Percentiles rank a stretch among this genome's conserved stretches.
Evolutionary conservation across 1,284 basidiomycete genomes (phyloP).

Genomic region (Apiotrichum akiyoshidainum): DNA sequence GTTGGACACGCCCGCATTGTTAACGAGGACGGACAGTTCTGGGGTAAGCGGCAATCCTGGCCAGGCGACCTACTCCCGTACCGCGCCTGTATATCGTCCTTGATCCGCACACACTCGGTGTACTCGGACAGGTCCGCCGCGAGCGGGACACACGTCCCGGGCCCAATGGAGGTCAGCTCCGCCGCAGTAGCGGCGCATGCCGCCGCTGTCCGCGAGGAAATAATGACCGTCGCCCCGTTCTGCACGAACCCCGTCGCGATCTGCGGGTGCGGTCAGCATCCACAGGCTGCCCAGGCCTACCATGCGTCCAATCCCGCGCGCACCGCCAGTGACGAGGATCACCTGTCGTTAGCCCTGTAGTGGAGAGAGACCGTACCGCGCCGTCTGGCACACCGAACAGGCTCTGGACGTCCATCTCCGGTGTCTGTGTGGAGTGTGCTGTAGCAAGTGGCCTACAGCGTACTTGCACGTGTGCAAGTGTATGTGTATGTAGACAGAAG

Average conservation of each 20-base stretch:
- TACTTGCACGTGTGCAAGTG: too few relatives aligned
- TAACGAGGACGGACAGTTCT: conserved; percentile 58
- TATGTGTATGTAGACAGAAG: too few relatives aligned
- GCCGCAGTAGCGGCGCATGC: conserved; percentile 39
- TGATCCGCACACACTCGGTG: conserved; percentile 57
- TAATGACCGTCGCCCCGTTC: conserved; percentile 49
- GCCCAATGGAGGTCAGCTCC: conserved; percentile 57
- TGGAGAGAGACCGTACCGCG: too few relatives aligned
- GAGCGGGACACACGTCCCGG: conserved; percentile 57
- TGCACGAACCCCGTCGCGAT: conserved; percentile 38
- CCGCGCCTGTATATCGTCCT: conserved; percentile 52
- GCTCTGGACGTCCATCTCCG: too few relatives aligned
- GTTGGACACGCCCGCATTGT: conserved; percentile 68
- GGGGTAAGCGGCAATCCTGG: too few relatives aligned
- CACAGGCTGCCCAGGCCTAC: background rate
- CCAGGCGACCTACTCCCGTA: conserved; percentile 50
- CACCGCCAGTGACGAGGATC: background rate
- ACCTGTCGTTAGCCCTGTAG: background rate
- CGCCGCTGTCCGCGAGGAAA: conserved; percentile 40
- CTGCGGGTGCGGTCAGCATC: conserved; percentile 36
- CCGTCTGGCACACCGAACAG: too few relatives aligned
- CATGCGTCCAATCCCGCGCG: background rate
- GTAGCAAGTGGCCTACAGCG: too few relatives aligned
- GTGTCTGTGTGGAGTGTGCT: too few relatives aligned
- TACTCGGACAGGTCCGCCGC: conserved; percentile 60